These are phyloP conservation scores for Pseudonitzschia pungens DNA, from an alignment of 108 stramenopile species.

Conservation along the genomic window DNA sequence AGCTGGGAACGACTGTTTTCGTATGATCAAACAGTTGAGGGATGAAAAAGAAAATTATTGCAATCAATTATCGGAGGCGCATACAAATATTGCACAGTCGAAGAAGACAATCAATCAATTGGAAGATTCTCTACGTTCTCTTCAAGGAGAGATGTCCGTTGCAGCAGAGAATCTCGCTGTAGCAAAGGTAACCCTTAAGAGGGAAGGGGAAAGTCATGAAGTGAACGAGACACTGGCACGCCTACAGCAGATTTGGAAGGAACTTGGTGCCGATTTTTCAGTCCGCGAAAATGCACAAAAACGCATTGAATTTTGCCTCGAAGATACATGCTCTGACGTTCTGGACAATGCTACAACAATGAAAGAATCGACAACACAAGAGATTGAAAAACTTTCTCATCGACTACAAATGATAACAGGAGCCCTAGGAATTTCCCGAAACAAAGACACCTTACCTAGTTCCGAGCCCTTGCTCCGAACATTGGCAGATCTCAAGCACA, in stretches of 20 bases:
- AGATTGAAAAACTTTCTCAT: slow-evolving; percentile 28
- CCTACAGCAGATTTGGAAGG: slow-evolving; percentile 60
- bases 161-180: slow-evolving; percentile 54
- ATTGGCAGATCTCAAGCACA: slow-evolving; percentile 30
- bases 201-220: slow-evolving; percentile 37
- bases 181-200: slow-evolving; percentile 38
- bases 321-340: slow-evolving; percentile 55
- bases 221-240: slow-evolving; percentile 39
- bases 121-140: slow-evolving; percentile 25
- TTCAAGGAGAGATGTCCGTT: slow-evolving; percentile 26
- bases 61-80: not conserved
- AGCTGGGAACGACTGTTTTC: slow-evolving; percentile 39
- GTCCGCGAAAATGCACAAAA: slow-evolving; percentile 44
- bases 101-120: slow-evolving; percentile 49
- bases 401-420: slow-evolving; percentile 37
- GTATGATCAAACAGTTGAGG: slow-evolving; percentile 19
- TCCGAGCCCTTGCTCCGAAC: slow-evolving; percentile 29
- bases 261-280: slow-evolving; percentile 49
- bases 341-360: slow-evolving; percentile 47
- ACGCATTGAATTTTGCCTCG: slow-evolving; percentile 57
- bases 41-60: slow-evolving; percentile 10
- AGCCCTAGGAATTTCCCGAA: slow-evolving; percentile 33
- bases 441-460: not conserved
- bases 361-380: slow-evolving; percentile 36
- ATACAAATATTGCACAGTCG: slow-evolving; percentile 21